Base-by-base conservation (phyloP, 805 yeast genomes). In the Metschnikowia aberdeeniae region DNA sequence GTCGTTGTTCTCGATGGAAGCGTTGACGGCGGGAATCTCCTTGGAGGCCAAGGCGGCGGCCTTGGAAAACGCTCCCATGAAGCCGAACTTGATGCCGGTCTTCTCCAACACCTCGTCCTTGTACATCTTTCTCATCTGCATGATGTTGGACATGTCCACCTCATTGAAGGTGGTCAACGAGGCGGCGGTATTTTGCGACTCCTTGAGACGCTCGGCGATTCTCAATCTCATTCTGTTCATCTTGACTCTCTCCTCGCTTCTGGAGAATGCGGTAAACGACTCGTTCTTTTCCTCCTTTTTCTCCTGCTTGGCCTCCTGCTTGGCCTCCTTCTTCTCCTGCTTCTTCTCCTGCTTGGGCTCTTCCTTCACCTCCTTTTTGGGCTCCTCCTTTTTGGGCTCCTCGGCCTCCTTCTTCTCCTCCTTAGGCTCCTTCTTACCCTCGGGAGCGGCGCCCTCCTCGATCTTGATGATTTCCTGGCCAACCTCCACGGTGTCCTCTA, bases 221-320 rank as follows among this genome's bases (percentile, higher is more conserved):
- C 99, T 88, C 73, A 88, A 72, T 75, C 99, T 86, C 98, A 92
- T 93, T 77, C 99, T 87, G 83, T 90, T 93, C 98, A 92, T 92
- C 78, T 92, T 92, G 54, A 93, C 95, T 67, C 89, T 81, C 64
- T 83, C 86, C 74, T 93, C 98, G 51, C 73, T 70, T 76, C 99
- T 86, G 47, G 93, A 77, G 63, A 87, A 88, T 42, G 60, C 53
- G 43, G 73, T 68, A 63, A 70, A 70, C 4, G 69, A 51, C 26
- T 61, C 56, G 36, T 68, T 60, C 34, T 51, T 46, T 31, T 55
- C 42, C 32, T 43, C 37, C 32, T 36, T 17, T 3, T 17, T 17
- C 17, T 17, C 3, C 17, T 17, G 17, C 17, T 17, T 17, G 17
- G 17, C 3, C 17, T 17, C 17, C 17, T 17, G 17, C n/a, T n/a